Conservation (phyloP, 169 alveolate species). For the Amoebophrya sp. region DNA sequence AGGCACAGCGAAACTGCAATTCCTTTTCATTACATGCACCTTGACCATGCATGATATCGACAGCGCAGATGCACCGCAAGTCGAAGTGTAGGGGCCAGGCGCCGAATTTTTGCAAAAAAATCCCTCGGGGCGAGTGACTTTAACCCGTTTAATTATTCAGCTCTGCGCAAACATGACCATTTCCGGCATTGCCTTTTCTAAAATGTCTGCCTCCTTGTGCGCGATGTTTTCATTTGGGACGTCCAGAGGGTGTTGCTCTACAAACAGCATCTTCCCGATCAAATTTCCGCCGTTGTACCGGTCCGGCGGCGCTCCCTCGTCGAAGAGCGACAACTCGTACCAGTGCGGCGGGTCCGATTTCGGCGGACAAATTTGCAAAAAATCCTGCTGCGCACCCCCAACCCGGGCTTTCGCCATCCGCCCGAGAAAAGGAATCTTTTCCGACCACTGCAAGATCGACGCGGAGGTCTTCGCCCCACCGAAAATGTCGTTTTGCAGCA, state of each 20-base stretch:
- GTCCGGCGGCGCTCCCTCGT: neutral
- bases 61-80: too few relatives aligned
- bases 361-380: constrained; percentile 4
- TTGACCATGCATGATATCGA: too few relatives aligned
- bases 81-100: too few relatives aligned
- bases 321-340: neutral
- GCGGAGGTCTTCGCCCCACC: too few relatives aligned
- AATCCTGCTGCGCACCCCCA: neutral
- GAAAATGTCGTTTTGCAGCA: too few relatives aligned
- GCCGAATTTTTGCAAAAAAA: too few relatives aligned
- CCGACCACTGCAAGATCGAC: neutral
- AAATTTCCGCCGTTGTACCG: neutral
- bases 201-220: neutral
- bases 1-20: too few relatives aligned
- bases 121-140: too few relatives aligned
- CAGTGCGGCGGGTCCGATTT: neutral
- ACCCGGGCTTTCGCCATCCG: neutral
- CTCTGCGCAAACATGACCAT: neutral
- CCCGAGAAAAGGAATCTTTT: neutral
- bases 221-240: neutral
- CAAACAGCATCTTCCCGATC: neutral
- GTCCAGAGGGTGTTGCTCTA: neutral
- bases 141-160: too few relatives aligned
- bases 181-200: neutral
- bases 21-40: too few relatives aligned